Conservation (phyloP, 768 basidiomycete genomes). For the Calocera cornea region DNA sequence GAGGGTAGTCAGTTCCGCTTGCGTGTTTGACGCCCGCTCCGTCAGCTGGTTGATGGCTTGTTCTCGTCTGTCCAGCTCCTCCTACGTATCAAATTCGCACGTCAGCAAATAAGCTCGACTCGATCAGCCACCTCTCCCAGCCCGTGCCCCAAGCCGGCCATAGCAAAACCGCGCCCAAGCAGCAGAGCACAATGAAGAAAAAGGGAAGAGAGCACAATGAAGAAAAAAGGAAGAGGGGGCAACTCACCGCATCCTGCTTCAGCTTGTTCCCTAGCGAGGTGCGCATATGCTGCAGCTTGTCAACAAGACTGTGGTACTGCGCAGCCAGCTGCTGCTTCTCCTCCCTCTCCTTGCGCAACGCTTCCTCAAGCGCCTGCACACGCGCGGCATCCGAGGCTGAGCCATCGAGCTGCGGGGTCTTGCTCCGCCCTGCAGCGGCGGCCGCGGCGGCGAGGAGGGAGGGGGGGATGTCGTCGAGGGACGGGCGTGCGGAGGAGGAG, state of each 20-base stretch:
- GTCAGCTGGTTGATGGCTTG: conserved; percentile 67
- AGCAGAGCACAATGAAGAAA: too few relatives aligned
- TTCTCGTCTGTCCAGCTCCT: conserved; percentile 92
- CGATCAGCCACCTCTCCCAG: conserved; percentile 7
- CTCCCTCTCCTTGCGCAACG: conserved; percentile 58
- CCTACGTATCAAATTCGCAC: too few relatives aligned
- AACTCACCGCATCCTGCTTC: conserved; percentile 84
- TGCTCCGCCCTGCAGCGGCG: neutral
- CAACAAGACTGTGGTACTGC: conserved; percentile 75
- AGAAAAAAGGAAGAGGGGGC: neutral
- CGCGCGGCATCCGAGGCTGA: neutral
- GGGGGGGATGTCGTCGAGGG: neutral
- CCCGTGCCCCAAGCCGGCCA: too few relatives aligned
- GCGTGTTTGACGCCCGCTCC: conserved; percentile 62
- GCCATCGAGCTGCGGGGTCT: neutral
- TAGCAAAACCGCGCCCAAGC: too few relatives aligned
- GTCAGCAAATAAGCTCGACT: conserved; percentile 6
- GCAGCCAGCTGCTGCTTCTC: conserved; percentile 80
- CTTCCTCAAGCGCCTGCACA: conserved; percentile 45
- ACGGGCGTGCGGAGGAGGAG: neutral
- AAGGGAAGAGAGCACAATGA: conserved; percentile 12
- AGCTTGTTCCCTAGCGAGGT: conserved; percentile 87
- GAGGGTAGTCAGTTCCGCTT: conserved; percentile 58
- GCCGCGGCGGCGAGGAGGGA: neutral
- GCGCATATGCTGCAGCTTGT: conserved; percentile 85